phyloP scores from a whole-genome alignment of 495 filamentous ascomycete species.

The Thermochaetoides thermophila region DNA sequence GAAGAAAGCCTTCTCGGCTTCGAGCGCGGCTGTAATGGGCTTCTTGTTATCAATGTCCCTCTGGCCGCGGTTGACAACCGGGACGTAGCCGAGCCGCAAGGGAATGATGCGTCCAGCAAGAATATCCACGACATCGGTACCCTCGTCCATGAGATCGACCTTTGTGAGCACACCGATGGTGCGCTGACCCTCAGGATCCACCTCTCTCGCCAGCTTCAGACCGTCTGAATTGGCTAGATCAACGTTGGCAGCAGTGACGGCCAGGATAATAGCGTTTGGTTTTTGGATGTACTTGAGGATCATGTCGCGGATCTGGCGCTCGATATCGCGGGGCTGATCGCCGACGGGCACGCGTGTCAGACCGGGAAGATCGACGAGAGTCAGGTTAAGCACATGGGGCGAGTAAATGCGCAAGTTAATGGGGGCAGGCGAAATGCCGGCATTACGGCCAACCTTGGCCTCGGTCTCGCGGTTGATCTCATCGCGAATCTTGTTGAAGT shows the following conservation, averaged over 20 bases:
- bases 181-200: slow-evolving; percentile 93
- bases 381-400: slow-evolving; percentile 93
- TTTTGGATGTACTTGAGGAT: slow-evolving; percentile 97
- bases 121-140: slow-evolving; percentile 98
- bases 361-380: slow-evolving; percentile 92
- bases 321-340: slow-evolving; percentile 96
- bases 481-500: slow-evolving; percentile 98
- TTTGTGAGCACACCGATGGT: slow-evolving; percentile 99
- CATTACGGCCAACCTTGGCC: slow-evolving; percentile 86
- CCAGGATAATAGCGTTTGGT: slow-evolving; percentile 93
- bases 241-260: slow-evolving; percentile 90
- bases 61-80: slow-evolving; percentile 98
- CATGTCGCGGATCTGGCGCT: slow-evolving; percentile 95
- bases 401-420: slow-evolving; percentile 98
- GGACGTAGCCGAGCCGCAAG: slow-evolving; percentile 87
- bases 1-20: slow-evolving; percentile 94
- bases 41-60: slow-evolving; percentile 96
- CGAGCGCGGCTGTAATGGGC: slow-evolving; percentile 79
- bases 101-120: slow-evolving; percentile 96
- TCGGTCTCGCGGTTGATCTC: slow-evolving; percentile 97
- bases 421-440: slow-evolving; percentile 87
- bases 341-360: slow-evolving; percentile 97
- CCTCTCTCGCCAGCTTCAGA: slow-evolving; percentile 88
- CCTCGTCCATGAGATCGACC: slow-evolving; percentile 98
- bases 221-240: slow-evolving; percentile 99